phyloP scores from a whole-genome alignment of 768 basidiomycete genomes.

The Myochromella boudieri region DNA sequence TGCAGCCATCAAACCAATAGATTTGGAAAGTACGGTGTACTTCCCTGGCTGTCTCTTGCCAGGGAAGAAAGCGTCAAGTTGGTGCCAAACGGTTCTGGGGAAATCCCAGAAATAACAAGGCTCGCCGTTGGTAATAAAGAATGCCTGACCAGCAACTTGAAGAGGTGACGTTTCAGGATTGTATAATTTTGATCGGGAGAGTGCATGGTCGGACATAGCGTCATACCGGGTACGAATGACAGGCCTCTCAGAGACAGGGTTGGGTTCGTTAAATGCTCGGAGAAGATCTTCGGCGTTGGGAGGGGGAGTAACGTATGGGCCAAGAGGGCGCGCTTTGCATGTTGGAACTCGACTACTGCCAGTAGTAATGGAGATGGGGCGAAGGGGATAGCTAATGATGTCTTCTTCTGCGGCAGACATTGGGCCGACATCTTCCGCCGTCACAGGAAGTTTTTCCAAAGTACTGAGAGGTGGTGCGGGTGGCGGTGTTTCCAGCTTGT shows the following conservation, averaged over 20 bases:
- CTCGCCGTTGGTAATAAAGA: slow-evolving; percentile 97
- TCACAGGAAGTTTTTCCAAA: slow-evolving; percentile 33
- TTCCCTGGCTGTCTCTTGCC: slow-evolving; percentile 43
- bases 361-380: slow-evolving; percentile 62
- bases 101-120: slow-evolving; percentile 98
- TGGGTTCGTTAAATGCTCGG: slow-evolving; percentile 51
- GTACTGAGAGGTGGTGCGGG: slow-evolving; percentile 39
- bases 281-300: slow-evolving; percentile 57
- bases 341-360: slow-evolving; percentile 73
- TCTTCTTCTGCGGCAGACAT: slow-evolving; percentile 41
- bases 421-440: slow-evolving; percentile 37
- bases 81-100: slow-evolving; percentile 74
- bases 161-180: slow-evolving; percentile 53
- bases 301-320: slow-evolving; percentile 70
- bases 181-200: slow-evolving; percentile 50
- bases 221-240: slow-evolving; percentile 82
- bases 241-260: slow-evolving; percentile 43
- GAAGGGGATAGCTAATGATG: slow-evolving; percentile 52
- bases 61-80: slow-evolving; percentile 60
- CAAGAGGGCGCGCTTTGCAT: slow-evolving; percentile 76
- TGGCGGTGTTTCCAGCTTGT: slow-evolving; percentile 66
- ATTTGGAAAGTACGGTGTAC: slow-evolving; percentile 52
- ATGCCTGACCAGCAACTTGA: slow-evolving; percentile 88
- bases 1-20: slow-evolving; percentile 71
- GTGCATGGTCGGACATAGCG: slow-evolving; percentile 60